Evolutionary conservation across 2,329 filamentous ascomycete genomes (phyloP).

Genomic region (Endoconidiophora polonica): DNA sequence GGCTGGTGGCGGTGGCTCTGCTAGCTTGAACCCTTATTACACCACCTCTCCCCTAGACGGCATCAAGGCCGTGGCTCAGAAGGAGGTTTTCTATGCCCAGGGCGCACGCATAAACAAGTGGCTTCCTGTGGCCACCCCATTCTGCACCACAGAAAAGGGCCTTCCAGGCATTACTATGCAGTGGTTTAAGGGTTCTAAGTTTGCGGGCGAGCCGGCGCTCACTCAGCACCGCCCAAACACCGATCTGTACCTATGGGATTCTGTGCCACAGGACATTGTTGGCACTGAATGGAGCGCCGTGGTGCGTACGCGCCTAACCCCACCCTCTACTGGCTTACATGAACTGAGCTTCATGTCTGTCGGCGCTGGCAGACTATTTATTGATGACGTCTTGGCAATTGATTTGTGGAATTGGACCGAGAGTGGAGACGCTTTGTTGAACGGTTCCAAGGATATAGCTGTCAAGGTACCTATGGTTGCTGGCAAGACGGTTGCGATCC

Average conservation of each 20-base stretch:
- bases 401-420: slow-evolving; percentile 56
- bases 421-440: slow-evolving; percentile 55
- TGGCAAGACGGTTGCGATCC: slow-evolving; percentile 41
- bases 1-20: slow-evolving; percentile 51
- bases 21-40: slow-evolving; percentile 53
- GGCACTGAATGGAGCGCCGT: slow-evolving; percentile 48
- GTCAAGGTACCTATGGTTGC: slow-evolving; percentile 43
- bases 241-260: slow-evolving; percentile 56
- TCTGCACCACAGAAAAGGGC: slow-evolving; percentile 38
- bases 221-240: slow-evolving; percentile 45
- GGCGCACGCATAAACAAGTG: slow-evolving; percentile 50
- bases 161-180: slow-evolving; percentile 46
- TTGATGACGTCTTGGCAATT: slow-evolving; percentile 42
- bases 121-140: slow-evolving; percentile 44
- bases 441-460: slow-evolving; percentile 47
- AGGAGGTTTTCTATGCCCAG: slow-evolving; percentile 41
- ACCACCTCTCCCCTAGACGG: slow-evolving; percentile 47
- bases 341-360: slow-evolving; percentile 53
- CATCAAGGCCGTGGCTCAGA: slow-evolving; percentile 35
- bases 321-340: slow-evolving; percentile 42
- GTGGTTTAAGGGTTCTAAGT: slow-evolving; percentile 47
- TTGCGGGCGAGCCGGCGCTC: slow-evolving; percentile 38
- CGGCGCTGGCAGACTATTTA: slow-evolving; percentile 43
- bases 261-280: slow-evolving; percentile 41
- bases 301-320: slow-evolving; percentile 42